phyloP scores from a whole-genome alignment of 169 alveolate species.

The Cyclospora cayetanensis region DNA sequence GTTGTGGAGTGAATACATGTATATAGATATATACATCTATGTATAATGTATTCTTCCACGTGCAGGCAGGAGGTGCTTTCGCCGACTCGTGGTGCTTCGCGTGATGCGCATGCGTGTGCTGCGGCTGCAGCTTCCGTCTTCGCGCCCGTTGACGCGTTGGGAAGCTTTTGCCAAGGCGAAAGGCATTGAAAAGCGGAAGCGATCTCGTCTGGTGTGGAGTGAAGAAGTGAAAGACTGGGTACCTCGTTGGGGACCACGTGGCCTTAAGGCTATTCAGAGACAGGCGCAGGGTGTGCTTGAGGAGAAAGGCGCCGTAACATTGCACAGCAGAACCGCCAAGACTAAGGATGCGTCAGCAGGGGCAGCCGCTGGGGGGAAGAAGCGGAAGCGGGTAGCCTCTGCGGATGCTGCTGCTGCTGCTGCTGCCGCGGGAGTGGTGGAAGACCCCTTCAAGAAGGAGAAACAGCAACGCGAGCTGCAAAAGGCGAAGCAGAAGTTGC shows the following conservation, averaged over 20 bases:
- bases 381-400: not conserved
- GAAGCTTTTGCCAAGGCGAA: conserved; percentile 80
- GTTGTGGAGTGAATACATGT: no score
- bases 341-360: not conserved
- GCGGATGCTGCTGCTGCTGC: conserved; percentile 17
- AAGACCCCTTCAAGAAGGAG: not conserved
- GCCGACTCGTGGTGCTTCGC: no score
- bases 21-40: no score
- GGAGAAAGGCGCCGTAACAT: not conserved
- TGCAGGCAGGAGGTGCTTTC: no score
- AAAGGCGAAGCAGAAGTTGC: conserved; percentile 56
- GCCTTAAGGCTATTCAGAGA: conserved; percentile 54
- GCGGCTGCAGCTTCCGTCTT: conserved; percentile 76
- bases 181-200: conserved; percentile 81
- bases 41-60: no score
- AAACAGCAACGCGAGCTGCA: not conserved
- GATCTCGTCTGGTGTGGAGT: conserved; percentile 80
- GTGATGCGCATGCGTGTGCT: no score
- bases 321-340: not conserved
- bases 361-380: not conserved
- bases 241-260: conserved; percentile 84
- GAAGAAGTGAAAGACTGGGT: conserved; percentile 81
- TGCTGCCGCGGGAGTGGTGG: not conserved
- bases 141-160: conserved; percentile 80
- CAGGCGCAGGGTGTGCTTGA: conserved; percentile 15